Percentiles rank a stretch among this genome's conserved stretches.
Evolutionary conservation across 305 asterid species (phyloP).

Genomic region (Ilex paraguariensis): DNA sequence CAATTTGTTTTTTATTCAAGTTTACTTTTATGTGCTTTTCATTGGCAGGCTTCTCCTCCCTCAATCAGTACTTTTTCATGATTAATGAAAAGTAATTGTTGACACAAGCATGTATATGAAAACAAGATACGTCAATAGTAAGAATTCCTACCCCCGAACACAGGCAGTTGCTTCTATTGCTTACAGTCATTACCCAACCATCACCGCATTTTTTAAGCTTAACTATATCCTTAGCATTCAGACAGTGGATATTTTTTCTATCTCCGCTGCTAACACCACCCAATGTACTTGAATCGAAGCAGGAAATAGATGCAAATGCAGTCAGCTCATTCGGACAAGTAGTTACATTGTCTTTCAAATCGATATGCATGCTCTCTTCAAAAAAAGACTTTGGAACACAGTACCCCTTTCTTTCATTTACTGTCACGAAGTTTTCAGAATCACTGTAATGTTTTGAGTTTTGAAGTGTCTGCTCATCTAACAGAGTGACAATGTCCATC

Average conservation of each 20-base stretch:
- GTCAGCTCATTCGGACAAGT: constrained; percentile 59
- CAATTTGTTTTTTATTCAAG: no score
- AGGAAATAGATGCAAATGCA: constrained; percentile 46
- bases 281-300: constrained; percentile 27
- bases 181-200: constrained; percentile 22
- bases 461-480: constrained; percentile 35
- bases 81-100: no score
- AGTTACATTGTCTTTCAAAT: constrained; percentile 33
- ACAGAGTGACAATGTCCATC: constrained; percentile 35
- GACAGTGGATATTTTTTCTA: constrained; percentile 37
- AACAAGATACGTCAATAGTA: constrained; percentile 8
- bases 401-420: constrained; percentile 44
- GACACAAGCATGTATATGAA: neutral
- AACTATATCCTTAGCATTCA: constrained; percentile 64
- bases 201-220: constrained; percentile 57
- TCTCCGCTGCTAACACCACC: constrained; percentile 22
- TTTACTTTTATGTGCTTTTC: neutral
- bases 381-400: constrained; percentile 58
- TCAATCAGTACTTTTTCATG: neutral
- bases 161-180: constrained; percentile 38
- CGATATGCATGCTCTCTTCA: constrained; percentile 37
- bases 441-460: constrained; percentile 25
- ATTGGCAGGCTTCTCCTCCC: neutral
- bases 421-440: constrained; percentile 12
- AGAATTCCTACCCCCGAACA: constrained; percentile 57